These are phyloP conservation scores for Crithidia expoeki DNA, from an alignment of 208 protist species.

Conservation along the genomic window DNA sequence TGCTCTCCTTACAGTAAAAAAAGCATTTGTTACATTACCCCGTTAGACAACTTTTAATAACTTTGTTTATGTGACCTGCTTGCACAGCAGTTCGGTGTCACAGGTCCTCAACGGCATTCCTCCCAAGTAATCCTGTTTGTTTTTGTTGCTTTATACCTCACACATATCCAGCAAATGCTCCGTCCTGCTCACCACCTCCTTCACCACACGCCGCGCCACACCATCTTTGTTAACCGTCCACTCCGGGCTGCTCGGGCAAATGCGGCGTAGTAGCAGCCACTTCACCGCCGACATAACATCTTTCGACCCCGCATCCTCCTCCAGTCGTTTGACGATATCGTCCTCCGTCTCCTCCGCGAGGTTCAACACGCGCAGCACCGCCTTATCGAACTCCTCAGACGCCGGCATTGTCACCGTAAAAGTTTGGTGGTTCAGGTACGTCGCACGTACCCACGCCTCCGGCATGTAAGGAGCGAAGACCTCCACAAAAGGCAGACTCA, in stretches of 20 bases:
- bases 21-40: too few species aligned
- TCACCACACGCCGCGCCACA: conserved; percentile 27
- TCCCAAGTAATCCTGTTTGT: background rate
- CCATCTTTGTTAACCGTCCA: conserved; percentile 30
- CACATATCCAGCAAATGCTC: conserved; percentile 9
- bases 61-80: too few species aligned
- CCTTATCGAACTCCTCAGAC: conserved; percentile 42
- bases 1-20: too few species aligned
- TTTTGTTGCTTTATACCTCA: too few species aligned
- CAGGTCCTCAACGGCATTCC: background rate
- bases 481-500: conserved; percentile 56
- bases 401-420: conserved; percentile 28
- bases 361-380: conserved; percentile 35
- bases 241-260: conserved; percentile 20
- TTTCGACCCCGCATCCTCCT: background rate
- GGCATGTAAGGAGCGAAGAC: conserved; percentile 50
- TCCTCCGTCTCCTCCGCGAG: conserved; percentile 28
- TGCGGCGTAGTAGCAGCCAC: conserved; percentile 28
- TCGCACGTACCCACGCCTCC: conserved; percentile 37
- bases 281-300: conserved; percentile 12
- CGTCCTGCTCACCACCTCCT: conserved; percentile 24
- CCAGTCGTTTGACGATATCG: conserved; percentile 10
- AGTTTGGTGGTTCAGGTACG: conserved; percentile 43
- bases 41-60: too few species aligned
- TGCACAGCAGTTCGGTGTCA: too few species aligned